Evolutionary conservation across 148 eudicot species (phyloP).

Genomic region (Cornus kousa): DNA sequence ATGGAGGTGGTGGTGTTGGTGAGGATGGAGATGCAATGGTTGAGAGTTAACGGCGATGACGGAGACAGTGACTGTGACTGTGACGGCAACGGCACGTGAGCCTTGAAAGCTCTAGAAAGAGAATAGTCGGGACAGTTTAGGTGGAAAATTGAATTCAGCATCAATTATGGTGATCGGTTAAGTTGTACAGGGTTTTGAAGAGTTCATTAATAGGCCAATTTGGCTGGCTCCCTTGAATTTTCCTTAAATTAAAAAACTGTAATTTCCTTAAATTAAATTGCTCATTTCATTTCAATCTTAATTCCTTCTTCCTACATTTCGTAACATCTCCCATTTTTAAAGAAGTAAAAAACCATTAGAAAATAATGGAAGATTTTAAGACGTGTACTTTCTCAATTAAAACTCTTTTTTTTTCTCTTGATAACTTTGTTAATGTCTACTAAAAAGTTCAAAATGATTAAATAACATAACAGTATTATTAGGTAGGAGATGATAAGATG

Average conservation of each 20-base stretch:
- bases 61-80: constrained; percentile 21
- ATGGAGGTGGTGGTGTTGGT: neutral
- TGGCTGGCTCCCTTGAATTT: neutral
- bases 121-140: neutral
- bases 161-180: neutral
- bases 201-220: neutral
- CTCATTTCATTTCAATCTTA: neutral
- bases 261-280: neutral
- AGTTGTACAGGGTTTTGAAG: neutral
- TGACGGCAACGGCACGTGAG: constrained; percentile 28
- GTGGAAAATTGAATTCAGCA: neutral
- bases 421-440: too few relatives aligned
- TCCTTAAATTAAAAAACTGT: neutral
- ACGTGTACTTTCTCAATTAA: too few relatives aligned
- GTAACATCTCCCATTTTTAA: too few relatives aligned
- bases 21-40: constrained; percentile 9
- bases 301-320: too few relatives aligned
- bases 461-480: neutral
- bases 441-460: too few relatives aligned
- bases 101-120: neutral
- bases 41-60: constrained; percentile 1
- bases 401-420: too few relatives aligned
- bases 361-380: too few relatives aligned
- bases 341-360: too few relatives aligned
- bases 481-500: neutral